Conservation (phyloP, 2,329 filamentous ascomycete species). For the Fusarium buxicola region DNA sequence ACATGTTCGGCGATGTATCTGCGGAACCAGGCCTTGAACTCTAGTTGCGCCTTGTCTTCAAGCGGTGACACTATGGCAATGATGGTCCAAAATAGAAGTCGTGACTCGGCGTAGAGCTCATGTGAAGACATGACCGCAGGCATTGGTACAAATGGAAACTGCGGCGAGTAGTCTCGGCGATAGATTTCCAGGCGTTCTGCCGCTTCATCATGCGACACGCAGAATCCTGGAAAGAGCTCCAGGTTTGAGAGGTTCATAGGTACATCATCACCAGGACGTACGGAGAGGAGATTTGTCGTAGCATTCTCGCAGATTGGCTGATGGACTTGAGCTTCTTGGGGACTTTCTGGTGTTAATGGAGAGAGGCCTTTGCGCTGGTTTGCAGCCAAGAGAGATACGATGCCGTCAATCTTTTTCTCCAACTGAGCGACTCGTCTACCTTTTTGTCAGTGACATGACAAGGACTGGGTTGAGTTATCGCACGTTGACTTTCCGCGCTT, state of each 20-base stretch:
- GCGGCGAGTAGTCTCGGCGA: constrained; percentile 47
- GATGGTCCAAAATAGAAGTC: constrained; percentile 54
- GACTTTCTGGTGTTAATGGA: constrained; percentile 43
- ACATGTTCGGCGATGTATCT: constrained; percentile 53
- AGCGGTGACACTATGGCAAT: constrained; percentile 51
- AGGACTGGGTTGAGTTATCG: neutral
- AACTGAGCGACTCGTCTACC: constrained; percentile 53
- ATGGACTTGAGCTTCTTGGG: constrained; percentile 21
- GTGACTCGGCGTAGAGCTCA: constrained; percentile 48
- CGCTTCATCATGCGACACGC: constrained; percentile 50
- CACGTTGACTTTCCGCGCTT: constrained; percentile 54
- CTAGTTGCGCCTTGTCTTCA: constrained; percentile 47
- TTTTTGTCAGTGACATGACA: neutral
- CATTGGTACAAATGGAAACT: constrained; percentile 56
- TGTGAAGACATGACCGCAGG: constrained; percentile 38
- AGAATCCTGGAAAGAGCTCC: constrained; percentile 52
- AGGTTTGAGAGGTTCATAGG: constrained; percentile 13
- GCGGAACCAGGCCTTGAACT: constrained; percentile 52
- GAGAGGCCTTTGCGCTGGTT: constrained; percentile 44
- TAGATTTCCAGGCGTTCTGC: constrained; percentile 50
- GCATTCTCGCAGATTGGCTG: neutral
- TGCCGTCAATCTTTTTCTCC: constrained; percentile 55
- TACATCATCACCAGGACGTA: neutral
- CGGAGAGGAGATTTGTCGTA: neutral
- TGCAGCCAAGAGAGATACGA: constrained; percentile 52